phyloP scores from a whole-genome alignment of 176 grass and related monocot genomes.

The Zizania latifolia region DNA sequence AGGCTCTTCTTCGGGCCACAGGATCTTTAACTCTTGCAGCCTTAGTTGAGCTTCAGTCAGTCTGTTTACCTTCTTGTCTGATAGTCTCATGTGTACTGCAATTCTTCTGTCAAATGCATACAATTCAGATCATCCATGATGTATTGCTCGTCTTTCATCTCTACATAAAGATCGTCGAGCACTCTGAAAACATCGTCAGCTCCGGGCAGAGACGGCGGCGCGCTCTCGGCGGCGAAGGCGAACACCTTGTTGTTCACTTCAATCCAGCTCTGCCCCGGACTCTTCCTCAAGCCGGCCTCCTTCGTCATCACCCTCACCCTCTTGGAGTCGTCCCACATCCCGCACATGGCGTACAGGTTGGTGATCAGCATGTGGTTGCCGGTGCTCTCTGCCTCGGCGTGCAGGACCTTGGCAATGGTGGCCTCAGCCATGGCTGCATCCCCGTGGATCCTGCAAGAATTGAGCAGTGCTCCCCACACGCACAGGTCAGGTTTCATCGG shows the following conservation, averaged over 20 bases:
- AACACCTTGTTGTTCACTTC: constrained; percentile 38
- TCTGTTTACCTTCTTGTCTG: neutral
- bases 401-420: constrained; percentile 28
- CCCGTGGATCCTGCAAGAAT: constrained; percentile 52
- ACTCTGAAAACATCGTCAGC: constrained; percentile 14
- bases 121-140: neutral
- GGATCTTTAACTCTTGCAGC: neutral
- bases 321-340: constrained; percentile 54
- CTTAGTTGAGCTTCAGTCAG: neutral
- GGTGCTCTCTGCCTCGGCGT: neutral
- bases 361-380: constrained; percentile 54
- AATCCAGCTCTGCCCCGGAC: constrained; percentile 61
- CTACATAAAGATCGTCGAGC: constrained; percentile 25
- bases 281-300: constrained; percentile 52
- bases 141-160: constrained; percentile 29
- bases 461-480: constrained; percentile 58
- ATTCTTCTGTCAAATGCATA: neutral
- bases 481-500: constrained; percentile 40
- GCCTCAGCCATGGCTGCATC: constrained; percentile 26
- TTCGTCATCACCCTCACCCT: constrained; percentile 57
- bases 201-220: neutral
- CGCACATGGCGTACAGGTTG: constrained; percentile 48
- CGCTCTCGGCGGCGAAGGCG: constrained; percentile 20
- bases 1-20: constrained; percentile 35
- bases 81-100: neutral